Percentiles rank a stretch among this genome's conserved stretches.
Conservation (phyloP, 2,329 filamentous ascomycete genomes). For the Diaporthe vexans region DNA sequence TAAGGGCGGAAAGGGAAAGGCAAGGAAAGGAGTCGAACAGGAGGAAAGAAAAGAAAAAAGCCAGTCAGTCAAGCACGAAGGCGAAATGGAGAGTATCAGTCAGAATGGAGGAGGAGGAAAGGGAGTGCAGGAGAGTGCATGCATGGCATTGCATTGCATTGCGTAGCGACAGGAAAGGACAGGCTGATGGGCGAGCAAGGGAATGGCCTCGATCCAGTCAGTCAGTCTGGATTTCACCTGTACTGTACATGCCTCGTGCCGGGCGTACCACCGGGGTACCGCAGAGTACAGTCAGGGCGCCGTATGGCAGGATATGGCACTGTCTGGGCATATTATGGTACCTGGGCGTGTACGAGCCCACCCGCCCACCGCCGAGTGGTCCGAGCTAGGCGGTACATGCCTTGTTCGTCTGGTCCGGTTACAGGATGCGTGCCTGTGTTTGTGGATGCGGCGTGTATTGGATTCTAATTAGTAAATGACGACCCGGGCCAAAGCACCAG, state of each 20-base stretch:
- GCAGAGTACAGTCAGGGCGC: constrained; percentile 8
- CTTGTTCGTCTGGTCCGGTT: constrained; percentile 35
- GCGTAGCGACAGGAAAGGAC: constrained; percentile 40
- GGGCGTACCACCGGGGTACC: constrained; percentile 21
- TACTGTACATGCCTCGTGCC: constrained; percentile 31
- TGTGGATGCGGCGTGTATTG: constrained; percentile 34
- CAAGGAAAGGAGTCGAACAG: constrained; percentile 36
- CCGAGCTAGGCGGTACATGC: constrained; percentile 31
- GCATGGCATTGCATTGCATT: constrained; percentile 39
- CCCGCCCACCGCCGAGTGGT: constrained; percentile 25
- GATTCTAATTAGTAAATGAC: constrained; percentile 32
- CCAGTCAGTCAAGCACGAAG: constrained; percentile 37
- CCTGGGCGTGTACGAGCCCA: constrained; percentile 6
- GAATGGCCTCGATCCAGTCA: constrained; percentile 37
- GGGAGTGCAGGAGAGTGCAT: constrained; percentile 39
- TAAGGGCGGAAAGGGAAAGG: constrained; percentile 37
- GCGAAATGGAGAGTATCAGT: constrained; percentile 40
- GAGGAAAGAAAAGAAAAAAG: constrained; percentile 17
- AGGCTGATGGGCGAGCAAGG: constrained; percentile 34
- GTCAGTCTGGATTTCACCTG: constrained; percentile 19
- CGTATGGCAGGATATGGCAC: constrained; percentile 1
- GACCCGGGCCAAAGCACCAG: constrained; percentile 31
- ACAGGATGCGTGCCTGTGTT: constrained; percentile 35
- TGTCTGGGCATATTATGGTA: constrained; percentile 20
- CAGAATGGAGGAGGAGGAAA: constrained; percentile 39